These are phyloP conservation scores for Chalciporus sp. DNA, from an alignment of 1,284 basidiomycete genomes.

Conservation along the genomic window DNA sequence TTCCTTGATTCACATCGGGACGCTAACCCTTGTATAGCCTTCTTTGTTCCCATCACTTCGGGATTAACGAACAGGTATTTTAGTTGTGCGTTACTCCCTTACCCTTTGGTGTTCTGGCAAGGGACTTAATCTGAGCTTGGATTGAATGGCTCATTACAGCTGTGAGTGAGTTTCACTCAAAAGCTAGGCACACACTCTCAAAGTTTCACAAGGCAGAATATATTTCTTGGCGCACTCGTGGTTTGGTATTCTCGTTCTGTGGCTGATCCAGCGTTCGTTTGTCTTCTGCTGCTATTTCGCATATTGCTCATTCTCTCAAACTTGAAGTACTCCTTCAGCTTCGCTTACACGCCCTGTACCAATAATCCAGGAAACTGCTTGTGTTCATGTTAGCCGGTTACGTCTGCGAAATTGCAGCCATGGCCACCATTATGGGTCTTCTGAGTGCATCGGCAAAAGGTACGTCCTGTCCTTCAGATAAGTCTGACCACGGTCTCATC, in stretches of 20 bases:
- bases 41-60: too few relatives aligned
- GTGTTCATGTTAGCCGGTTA: slow-evolving; percentile 12
- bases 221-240: slow-evolving; percentile 10
- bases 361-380: slow-evolving; percentile 9
- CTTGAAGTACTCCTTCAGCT: slow-evolving; percentile 17
- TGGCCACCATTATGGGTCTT: slow-evolving; percentile 2
- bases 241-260: not conserved
- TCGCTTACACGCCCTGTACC: slow-evolving; percentile 20
- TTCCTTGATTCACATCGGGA: too few relatives aligned
- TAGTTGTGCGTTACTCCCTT: too few relatives aligned
- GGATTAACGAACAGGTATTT: too few relatives aligned
- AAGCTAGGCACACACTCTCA: not conserved
- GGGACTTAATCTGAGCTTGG: too few relatives aligned
- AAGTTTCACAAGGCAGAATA: slow-evolving; percentile 4
- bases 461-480: not conserved
- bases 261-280: slow-evolving; percentile 18
- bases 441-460: not conserved
- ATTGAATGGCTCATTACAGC: too few relatives aligned
- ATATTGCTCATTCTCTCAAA: not conserved
- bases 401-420: slow-evolving; percentile 11
- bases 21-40: too few relatives aligned
- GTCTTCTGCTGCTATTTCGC: not conserved
- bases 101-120: too few relatives aligned
- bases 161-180: too few relatives aligned
- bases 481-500: too few relatives aligned